Evolutionary conservation across 2,329 filamentous ascomycete genomes (phyloP).

Genomic region (Botrytis elliptica): DNA sequence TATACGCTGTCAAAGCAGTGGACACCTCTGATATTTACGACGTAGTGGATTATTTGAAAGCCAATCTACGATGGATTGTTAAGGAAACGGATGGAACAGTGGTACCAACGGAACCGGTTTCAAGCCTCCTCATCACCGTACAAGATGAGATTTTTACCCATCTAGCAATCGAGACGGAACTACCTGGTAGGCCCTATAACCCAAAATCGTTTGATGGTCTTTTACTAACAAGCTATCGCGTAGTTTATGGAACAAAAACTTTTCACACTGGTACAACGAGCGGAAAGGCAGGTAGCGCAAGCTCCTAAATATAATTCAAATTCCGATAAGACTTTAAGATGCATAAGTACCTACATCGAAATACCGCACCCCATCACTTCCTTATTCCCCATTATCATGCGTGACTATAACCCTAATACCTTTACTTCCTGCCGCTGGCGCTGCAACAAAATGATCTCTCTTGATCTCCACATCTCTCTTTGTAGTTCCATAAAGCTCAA

Average conservation of each 20-base stretch:
- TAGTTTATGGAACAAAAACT: constrained; percentile 29
- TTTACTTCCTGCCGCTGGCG: background rate
- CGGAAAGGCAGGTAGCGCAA: constrained; percentile 14
- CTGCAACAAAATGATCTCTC: constrained; percentile 8
- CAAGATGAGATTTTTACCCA: constrained; percentile 30
- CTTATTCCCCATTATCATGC: background rate
- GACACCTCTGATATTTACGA: constrained; percentile 22
- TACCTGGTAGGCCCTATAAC: constrained; percentile 22
- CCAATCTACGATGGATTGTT: constrained; percentile 32
- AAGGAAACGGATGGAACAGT: constrained; percentile 25
- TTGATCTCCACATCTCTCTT: constrained; percentile 7
- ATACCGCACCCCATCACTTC: background rate
- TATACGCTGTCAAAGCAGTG: constrained; percentile 17
- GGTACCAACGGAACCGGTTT: constrained; percentile 16
- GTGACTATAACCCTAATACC: constrained; percentile 15
- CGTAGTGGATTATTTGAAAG: constrained; percentile 28
- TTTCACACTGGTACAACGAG: constrained; percentile 27
- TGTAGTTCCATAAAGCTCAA: constrained; percentile 12
- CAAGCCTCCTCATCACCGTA: constrained; percentile 26
- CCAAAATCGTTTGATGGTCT: background rate
- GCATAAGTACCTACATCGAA: background rate
- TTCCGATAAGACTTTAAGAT: background rate
- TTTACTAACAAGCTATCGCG: background rate
- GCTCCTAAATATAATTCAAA: background rate
- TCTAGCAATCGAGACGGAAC: constrained; percentile 24